A percentile compares a stretch with the other conserved stretches of the same genome.
Conservation (phyloP, 441 rosid species). For the Dalechampia spathulata region DNA sequence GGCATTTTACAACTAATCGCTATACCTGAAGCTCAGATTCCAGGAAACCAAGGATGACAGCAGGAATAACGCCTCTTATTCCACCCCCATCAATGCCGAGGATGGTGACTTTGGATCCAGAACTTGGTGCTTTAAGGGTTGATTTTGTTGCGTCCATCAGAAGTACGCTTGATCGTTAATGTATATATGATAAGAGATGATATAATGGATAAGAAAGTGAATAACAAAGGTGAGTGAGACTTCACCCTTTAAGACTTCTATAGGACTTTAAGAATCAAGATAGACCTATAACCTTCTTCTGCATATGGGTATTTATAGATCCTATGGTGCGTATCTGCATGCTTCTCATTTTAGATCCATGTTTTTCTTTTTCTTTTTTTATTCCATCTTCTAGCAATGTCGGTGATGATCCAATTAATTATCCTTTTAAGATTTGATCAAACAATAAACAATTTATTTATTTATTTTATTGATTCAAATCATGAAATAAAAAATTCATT, state of each 20-base stretch:
- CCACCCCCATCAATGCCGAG: conserved; percentile 33
- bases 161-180: neutral
- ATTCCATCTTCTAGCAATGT: no score
- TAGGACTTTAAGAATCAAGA: no score
- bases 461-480: no score
- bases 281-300: neutral
- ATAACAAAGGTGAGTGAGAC: no score
- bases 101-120: conserved; percentile 26
- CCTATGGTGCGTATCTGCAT: neutral
- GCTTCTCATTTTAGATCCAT: no score
- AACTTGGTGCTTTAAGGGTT: conserved; percentile 23
- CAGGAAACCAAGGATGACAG: conserved; percentile 23
- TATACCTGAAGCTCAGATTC: conserved; percentile 38
- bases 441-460: no score
- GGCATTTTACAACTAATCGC: no score
- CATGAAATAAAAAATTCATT: no score
- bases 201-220: neutral
- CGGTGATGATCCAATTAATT: no score
- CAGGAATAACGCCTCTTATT: conserved; percentile 28
- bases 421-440: no score
- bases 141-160: conserved; percentile 9
- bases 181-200: neutral
- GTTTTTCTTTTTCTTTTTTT: no score
- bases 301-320: neutral
- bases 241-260: no score